Evolutionary conservation across 2,329 filamentous ascomycete genomes (phyloP).

Genomic region (Balansia obtecta): DNA sequence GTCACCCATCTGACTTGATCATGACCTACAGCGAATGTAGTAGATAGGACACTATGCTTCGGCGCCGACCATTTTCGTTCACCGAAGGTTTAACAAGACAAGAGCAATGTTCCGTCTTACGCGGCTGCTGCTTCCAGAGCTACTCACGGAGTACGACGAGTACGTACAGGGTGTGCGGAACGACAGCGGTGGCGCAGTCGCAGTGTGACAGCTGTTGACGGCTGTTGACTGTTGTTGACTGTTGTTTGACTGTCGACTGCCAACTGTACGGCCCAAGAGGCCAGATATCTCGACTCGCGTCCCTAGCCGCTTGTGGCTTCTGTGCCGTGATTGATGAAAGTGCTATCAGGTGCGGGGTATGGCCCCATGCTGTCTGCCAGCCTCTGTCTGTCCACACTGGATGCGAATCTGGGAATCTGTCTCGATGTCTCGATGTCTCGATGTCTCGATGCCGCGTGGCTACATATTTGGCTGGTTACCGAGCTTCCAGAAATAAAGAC

Average conservation of each 20-base stretch:
- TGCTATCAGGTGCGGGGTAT: background rate
- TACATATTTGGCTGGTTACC: background rate
- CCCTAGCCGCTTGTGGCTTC: background rate
- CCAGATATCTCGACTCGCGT: background rate
- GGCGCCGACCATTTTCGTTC: background rate
- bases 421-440: no score
- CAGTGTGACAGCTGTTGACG: background rate
- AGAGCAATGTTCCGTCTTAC: no score
- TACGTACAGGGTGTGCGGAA: background rate
- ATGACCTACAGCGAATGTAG: no score
- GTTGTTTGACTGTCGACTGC: no score
- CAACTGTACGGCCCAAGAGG: background rate
- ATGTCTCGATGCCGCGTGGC: background rate
- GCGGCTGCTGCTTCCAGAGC: no score
- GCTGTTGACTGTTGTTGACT: no score
- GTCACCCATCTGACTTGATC: background rate
- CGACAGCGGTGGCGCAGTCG: background rate
- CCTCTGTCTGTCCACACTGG: background rate
- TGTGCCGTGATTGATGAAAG: background rate
- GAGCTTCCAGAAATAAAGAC: background rate
- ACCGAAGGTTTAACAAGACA: background rate
- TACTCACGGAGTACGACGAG: no score
- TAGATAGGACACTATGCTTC: background rate
- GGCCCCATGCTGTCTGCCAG: background rate
- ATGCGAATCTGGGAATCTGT: background rate